Base-by-base conservation (phyloP, 441 rosid genomes). In the Breynia disticha region DNA sequence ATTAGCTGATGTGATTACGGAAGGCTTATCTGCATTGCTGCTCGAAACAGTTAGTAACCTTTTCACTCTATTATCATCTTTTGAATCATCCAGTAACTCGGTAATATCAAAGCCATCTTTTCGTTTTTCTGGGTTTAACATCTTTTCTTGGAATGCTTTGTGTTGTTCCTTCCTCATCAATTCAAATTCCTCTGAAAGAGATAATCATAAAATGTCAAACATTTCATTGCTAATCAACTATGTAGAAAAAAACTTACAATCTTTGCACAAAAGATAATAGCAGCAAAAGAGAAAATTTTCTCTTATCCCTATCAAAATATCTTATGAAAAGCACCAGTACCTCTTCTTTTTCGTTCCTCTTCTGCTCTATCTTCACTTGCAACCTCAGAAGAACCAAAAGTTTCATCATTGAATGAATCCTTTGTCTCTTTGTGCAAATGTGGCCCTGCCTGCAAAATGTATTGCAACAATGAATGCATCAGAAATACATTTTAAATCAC, bases 281-380 rank as follows among this genome's bases (percentile, higher is more conserved):
- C 19, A 28, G 48, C 55, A 50, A 44, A 63, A 48, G 18, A 50
- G 11, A 69, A 53, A 22, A 39, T 8, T 15, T 12, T n/a, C 20
- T 39, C 37, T 8, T 15, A 10, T n/a, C 20, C 35, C 37, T 28
- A 55, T 51, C 63, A 58, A 18, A 51, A 18, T 43, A 48, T 53
- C 45, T 19, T 43, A 46, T 46, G 35, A 48, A 56, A 53, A 67
- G 37, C 66, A 55, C 20, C 48, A 35, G 62, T 68, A 94, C 97
- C 95, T 85, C 97, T 79, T 77, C 99, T 85, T 69, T 94, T 82
- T 73, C 80, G 83, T 75, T 94, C 99, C 65, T 90, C 99, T 74
- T 90, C 99, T 68, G 84, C 89, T 71, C 83, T 87, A 66, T 85
- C 95, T 53, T 87, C 99, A 64, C 70, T 75, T 7, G 89, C 68